Evolutionary conservation across 2,329 filamentous ascomycete genomes (phyloP), one percentile per base, ranked within the genome.

Genomic region (Ascochyta koolunga): DNA sequence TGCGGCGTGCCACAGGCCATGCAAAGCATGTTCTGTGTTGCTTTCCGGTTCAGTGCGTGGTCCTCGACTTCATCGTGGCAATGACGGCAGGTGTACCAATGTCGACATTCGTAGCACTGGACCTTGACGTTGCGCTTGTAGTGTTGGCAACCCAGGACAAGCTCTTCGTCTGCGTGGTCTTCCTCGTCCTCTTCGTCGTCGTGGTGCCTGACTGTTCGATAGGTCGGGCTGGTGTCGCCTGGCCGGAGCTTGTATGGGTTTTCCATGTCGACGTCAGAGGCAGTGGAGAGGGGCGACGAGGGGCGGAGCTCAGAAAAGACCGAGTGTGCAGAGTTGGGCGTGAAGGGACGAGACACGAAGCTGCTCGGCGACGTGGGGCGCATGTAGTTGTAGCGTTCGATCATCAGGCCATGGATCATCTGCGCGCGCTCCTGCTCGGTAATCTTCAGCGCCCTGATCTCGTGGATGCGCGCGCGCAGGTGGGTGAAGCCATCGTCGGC

Each of bases 61-160:
- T 91, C 86, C 67, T 97, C 91, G 8, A 80, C 83, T 42, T 87
- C 85, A 72, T 99, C 92, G 70, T 99, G 95, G 70, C 95, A 99
- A 70, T 98, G 89, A 16, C 95, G 88, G 72, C 95, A 99, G 0
- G 93, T 90, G 69, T 97, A 96, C 95, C 95, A 99, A 67, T 85
- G 88, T 65, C 88, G 85, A 77, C 95, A 99, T 22, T 89, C 88
- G 61, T 86, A 91, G 74, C 95, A 99, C 77, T 99, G 93, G 29
- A 98, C 79, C 75, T 98, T 98, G 65, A 99, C 91, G 66, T 98
- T 98, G 60, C 95, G 87, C 69, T 90, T 91, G 74, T 99, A 99
- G 76, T 99, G 95, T 66, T 88, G 82, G 73, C 95, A 99, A 0
- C 95, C 95, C 5, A 97, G 79, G 19, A 67, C 59, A 1, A 70